Base-by-base conservation (phyloP, 2,329 filamentous ascomycete genomes). In the Trichoderma polysporum region DNA sequence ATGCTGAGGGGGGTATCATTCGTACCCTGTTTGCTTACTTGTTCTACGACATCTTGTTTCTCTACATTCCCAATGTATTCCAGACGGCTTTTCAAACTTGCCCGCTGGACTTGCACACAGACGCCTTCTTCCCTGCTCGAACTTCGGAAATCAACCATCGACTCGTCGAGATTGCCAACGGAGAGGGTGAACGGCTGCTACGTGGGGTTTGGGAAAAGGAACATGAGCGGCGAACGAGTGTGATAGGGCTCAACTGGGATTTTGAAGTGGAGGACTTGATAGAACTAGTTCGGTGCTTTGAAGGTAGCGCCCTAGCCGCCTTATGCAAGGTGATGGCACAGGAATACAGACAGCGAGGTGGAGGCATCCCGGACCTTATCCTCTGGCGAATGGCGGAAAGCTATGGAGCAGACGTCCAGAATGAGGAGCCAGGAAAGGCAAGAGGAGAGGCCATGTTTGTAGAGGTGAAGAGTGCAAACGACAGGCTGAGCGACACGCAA, bases 11-110 rank as follows among this genome's bases (percentile, higher is more conserved):
- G 37, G 92, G 94, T 2, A 94, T 98, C 72, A 81, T 98, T 7
- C 89, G 93, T n/a, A 99, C 95, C 0, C 82, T 99, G 29, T 94
- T 94, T 78, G 91, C 89, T 15, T 94, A 95, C 74, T 86, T 99
- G 19, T 97, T 98, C 81, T 95, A 90, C 81, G 94, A 99, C 77
- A 87, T 98, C 27, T 82, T 99, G 7, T 98, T 98, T 79, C 84
- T 93, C 29, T 97, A 97, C 77, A 87, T 98, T 5, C 94, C 95
- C 29, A 97, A 98, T 73, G 94, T 99, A 65, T 99, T 99, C 78
- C 94, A 98, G 76, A 99, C 95, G 6, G 88, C 91, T 1, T 99
- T 92, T 76, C 95, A 99, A 78, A 97, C 93, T 0, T 97, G 93
- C 74, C 95, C 95, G 1, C 81, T 99, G 3, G 95, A 99, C 76